Conservation (phyloP, 2,329 filamentous ascomycete genomes). For the Fusarium clavum region DNA sequence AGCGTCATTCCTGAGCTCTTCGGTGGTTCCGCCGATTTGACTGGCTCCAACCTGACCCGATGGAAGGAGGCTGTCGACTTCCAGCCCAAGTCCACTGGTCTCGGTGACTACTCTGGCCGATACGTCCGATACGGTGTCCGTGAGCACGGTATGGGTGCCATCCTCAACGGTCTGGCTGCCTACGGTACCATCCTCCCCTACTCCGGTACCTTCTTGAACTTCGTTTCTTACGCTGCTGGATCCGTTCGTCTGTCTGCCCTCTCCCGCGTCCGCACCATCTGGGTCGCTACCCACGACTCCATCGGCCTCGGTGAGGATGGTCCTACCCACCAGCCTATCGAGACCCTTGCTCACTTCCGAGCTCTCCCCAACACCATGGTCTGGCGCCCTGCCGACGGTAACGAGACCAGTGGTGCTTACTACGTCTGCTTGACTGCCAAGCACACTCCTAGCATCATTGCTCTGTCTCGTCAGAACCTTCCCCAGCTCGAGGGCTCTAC, state of each 20-base stretch:
- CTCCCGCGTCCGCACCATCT: slow-evolving; percentile 90
- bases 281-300: slow-evolving; percentile 98
- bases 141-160: slow-evolving; percentile 91
- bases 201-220: slow-evolving; percentile 98
- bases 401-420: slow-evolving; percentile 98
- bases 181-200: slow-evolving; percentile 97
- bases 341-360: slow-evolving; percentile 98
- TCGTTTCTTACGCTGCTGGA: slow-evolving; percentile 97
- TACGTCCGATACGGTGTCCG: slow-evolving; percentile 94
- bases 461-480: slow-evolving; percentile 96
- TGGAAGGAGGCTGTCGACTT: slow-evolving; percentile 99
- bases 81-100: slow-evolving; percentile 86
- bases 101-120: slow-evolving; percentile 90
- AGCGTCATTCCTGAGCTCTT: slow-evolving; percentile 86
- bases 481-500: slow-evolving; percentile 96
- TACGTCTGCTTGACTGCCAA: slow-evolving; percentile 92
- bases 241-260: slow-evolving; percentile 93
- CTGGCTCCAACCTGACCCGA: slow-evolving; percentile 97
- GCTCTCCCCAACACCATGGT: slow-evolving; percentile 99
- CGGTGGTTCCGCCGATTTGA: slow-evolving; percentile 97
- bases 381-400: slow-evolving; percentile 97
- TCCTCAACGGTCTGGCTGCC: slow-evolving; percentile 94
- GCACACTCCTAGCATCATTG: slow-evolving; percentile 91
- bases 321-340: slow-evolving; percentile 98
- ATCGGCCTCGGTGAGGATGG: slow-evolving; percentile 99